A percentile compares a stretch with the other conserved stretches of the same genome.
Conservation (phyloP, 192 early-diverging fungal genomes). For the Coemansia sp. region DNA sequence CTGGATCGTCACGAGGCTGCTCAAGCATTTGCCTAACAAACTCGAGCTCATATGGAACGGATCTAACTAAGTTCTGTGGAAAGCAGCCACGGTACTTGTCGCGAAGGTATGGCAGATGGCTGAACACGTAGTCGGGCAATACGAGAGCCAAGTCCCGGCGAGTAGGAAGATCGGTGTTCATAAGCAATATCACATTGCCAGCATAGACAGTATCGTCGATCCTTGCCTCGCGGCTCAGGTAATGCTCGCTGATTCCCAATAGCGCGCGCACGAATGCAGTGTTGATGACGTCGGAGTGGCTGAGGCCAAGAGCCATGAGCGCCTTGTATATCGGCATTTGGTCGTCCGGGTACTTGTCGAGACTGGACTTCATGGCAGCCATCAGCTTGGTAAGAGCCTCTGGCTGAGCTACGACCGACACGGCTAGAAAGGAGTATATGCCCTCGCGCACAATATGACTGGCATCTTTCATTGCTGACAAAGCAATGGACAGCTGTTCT, state of each 20-base stretch:
- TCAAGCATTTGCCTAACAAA: slow-evolving; percentile 47
- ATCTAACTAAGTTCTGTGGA: slow-evolving; percentile 25
- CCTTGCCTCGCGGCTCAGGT: slow-evolving; percentile 70
- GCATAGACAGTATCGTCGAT: slow-evolving; percentile 73
- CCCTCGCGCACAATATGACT: slow-evolving; percentile 65
- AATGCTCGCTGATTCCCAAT: slow-evolving; percentile 69
- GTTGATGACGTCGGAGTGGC: slow-evolving; percentile 56
- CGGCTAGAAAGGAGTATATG: slow-evolving; percentile 78
- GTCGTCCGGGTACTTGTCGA: slow-evolving; percentile 73
- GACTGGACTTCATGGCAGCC: slow-evolving; percentile 64
- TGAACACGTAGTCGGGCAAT: slow-evolving; percentile 76
- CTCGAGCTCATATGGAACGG: slow-evolving; percentile 26
- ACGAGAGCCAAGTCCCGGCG: slow-evolving; percentile 55
- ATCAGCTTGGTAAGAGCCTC: slow-evolving; percentile 61
- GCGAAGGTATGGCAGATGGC: slow-evolving; percentile 75
- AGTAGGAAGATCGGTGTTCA: slow-evolving; percentile 69
- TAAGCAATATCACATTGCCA: slow-evolving; percentile 74
- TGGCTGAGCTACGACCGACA: slow-evolving; percentile 35
- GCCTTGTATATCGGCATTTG: slow-evolving; percentile 70
- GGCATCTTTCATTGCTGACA: slow-evolving; percentile 81
- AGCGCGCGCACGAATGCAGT: slow-evolving; percentile 59
- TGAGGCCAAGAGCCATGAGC: slow-evolving; percentile 66
- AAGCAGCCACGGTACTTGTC: slow-evolving; percentile 64
- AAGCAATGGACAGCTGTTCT: slow-evolving; percentile 73
- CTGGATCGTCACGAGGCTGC: slow-evolving; percentile 20